Base-by-base conservation (phyloP, 2,329 filamentous ascomycete species). In the Apiospora koreana region DNA sequence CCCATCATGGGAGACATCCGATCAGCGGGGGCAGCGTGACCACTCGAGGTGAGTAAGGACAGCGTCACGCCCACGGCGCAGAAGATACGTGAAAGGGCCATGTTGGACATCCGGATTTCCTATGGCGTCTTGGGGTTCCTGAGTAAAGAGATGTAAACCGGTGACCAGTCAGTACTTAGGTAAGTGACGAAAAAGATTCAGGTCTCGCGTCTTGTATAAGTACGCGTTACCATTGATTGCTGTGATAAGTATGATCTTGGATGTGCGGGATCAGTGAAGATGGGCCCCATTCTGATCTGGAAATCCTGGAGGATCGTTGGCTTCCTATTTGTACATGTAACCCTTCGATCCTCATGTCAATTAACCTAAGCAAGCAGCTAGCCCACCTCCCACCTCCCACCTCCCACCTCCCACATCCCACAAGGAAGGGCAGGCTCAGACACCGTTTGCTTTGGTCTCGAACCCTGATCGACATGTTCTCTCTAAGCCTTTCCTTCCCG, bases 21-120 rank as follows among this genome's bases (percentile, higher is more conserved):
- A 14, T 62, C 43, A 2, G n/a, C 31, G 1, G 72, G 72, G 23
- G 66, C 69, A 14, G 68, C 71, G 45, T 41, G 45, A 18, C 43
- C 23, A 9, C 28, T 14, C 18, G 66, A 31, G 43, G 66, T 2
- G 45, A 68, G n/a, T 18, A 68, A 23, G 21, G 66, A 68, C 45
- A 68, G 28, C 28, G 66, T 48, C 31, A 54, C 31, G 35, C 66
- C 66, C 43, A 18, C 45, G 9, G 46, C 45, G n/a, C 45, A 68
- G 1, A 68, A 28, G 9, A 48, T 14, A 3, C 46, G 66, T 21
- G 66, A 35, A 16, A 68, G 31, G 16, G 18, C 31, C 54, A 62
- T 62, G 3, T 62, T 38, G 54, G 12, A 3, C 7, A 58, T 43
- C 41, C 5, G 2, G 41, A 12, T 43, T 2, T 43, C 12, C 41